A percentile compares a stretch with the other conserved stretches of the same genome.
Evolutionary conservation across 2,329 filamentous ascomycete genomes (phyloP).

Genomic region (Leptosphaerulina australis): DNA sequence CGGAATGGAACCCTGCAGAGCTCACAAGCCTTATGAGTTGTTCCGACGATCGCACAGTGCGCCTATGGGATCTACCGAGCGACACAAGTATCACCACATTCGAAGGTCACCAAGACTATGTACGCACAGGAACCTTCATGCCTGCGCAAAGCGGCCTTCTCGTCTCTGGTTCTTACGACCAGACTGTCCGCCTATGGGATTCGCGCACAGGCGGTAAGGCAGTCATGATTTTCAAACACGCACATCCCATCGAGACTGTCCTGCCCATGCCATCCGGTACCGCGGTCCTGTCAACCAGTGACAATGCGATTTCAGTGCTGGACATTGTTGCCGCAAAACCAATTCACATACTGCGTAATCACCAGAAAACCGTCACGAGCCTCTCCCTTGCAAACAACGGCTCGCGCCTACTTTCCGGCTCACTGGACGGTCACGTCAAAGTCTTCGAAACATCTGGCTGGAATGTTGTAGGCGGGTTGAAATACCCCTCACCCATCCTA

Average conservation of each 20-base stretch:
- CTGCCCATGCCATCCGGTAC: conserved; percentile 86
- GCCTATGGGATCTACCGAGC: conserved; percentile 90
- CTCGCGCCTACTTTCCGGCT: conserved; percentile 81
- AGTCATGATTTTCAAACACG: conserved; percentile 94
- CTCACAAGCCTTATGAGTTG: conserved; percentile 86
- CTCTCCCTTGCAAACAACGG: conserved; percentile 82
- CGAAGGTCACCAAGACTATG: conserved; percentile 88
- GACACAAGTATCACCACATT: conserved; percentile 78
- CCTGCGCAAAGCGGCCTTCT: conserved; percentile 73
- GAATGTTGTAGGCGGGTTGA: conserved; percentile 94
- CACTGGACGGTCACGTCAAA: conserved; percentile 94
- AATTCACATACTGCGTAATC: conserved; percentile 84
- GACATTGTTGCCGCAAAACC: conserved; percentile 92
- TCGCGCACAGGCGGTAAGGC: conserved; percentile 68
- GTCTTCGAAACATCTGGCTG: conserved; percentile 92
- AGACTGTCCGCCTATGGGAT: conserved; percentile 93
- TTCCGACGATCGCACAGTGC: conserved; percentile 90
- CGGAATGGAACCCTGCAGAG: conserved; percentile 88
- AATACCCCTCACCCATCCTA: conserved; percentile 90
- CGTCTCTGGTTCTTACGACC: conserved; percentile 91
- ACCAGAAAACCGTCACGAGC: conserved; percentile 96
- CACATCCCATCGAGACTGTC: conserved; percentile 86
- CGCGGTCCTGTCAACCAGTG: conserved; percentile 81
- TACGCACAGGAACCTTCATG: conserved; percentile 85
- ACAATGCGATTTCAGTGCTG: conserved; percentile 85